Base-by-base conservation (phyloP, 2,329 filamentous ascomycete genomes). In the Cladosporium cucumerinum region DNA sequence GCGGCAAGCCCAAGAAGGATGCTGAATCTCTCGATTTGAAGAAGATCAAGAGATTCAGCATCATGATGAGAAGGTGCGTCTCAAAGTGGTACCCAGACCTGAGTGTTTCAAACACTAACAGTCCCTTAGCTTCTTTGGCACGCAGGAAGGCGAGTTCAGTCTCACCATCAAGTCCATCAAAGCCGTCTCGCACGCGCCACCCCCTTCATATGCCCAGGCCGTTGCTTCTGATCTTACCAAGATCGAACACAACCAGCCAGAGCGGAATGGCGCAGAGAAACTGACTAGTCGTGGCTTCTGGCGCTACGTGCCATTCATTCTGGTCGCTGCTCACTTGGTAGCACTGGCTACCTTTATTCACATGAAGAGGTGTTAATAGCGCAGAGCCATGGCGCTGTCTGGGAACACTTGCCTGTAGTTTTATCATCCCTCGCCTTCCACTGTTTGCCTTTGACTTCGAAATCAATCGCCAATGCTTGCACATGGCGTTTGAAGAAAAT, bases 41-140 rank as follows among this genome's bases (percentile, higher is more conserved):
- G 57, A 79, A 80, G 51, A 80, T 95, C 46, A 89, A 85, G 77
- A 82, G 89, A 55, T 80, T 94, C 32, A 88, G 87, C 59, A 81
- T 95, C 66, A 93, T 95, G 91, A 90, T 90, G 82, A 81, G 92
- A 74, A 95, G 91, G 91, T 92, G 76, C 65, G 80, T 73, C 16
- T 2, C n/a, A 28, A 5, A 8, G 7, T 1, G 11, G 7, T 7
- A 46, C 5, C n/a, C 39, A 46, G 39, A 46, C 39, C 39, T 12
- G 51, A 21, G 25, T 26, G 16, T 30, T 10, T 6, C 18, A 12
- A 32, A 2, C 51, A 12, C 51, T 63, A 46, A 72, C 77, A 60
- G 77, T 65, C 39, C 54, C 51, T 34, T 18, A 36, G 90, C 76
- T 93, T 92, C 80, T 93, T 93, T 69, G 90, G 88, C 10, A 78